Evolutionary conservation across 2,329 filamentous ascomycete species (phyloP), one percentile per base, ranked within the genome.

Genomic region (Plenodomus lindquistii): DNA sequence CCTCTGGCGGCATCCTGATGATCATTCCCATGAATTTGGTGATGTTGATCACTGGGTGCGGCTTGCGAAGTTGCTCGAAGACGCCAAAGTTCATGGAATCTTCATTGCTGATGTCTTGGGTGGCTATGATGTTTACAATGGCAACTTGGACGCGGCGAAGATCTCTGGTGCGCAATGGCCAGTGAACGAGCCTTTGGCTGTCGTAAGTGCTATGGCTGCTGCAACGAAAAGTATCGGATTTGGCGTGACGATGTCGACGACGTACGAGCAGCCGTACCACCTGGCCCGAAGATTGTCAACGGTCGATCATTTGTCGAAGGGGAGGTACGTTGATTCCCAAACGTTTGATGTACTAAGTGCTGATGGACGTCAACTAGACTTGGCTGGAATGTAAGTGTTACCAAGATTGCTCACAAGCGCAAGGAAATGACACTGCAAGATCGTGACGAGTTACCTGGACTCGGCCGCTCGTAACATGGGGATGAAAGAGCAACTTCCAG

Each of bases 111-210:
- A 75, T 48, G 71, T 72, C 2, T 75, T 88, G 70, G 66, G 65
- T 50, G 83, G 83, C 5, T 88, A 88, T 62, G 85, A 89, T 72
- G 84, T 88, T 4, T 89, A 87, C 70, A 83, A 83, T 50, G 80
- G 84, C 3, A 85, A 82, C 50, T 75, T 88, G 2, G 78, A 80
- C 2, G 80, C 85, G 0, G 82, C 84, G 0, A 79, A 87, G 40
- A 66, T 77, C 1, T 82, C 83, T 0, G 86, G 84, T 1, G 83
- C 85, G 0, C 86, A 89, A 67, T 88, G 84, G 79, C 86, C 86
- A 0, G 83, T 88, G n/a, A 87, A 86, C 50, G 85, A 89, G 63
- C 85, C 85, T 0, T 62, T 88, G 1, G 79, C 81, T 1, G 78
- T 85, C 2, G 76, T 88, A 0, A 78, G 85, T 2, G 84, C 85